Conservation (phyloP, 2,329 filamentous ascomycete species). For the Aureobasidium pullulans region DNA sequence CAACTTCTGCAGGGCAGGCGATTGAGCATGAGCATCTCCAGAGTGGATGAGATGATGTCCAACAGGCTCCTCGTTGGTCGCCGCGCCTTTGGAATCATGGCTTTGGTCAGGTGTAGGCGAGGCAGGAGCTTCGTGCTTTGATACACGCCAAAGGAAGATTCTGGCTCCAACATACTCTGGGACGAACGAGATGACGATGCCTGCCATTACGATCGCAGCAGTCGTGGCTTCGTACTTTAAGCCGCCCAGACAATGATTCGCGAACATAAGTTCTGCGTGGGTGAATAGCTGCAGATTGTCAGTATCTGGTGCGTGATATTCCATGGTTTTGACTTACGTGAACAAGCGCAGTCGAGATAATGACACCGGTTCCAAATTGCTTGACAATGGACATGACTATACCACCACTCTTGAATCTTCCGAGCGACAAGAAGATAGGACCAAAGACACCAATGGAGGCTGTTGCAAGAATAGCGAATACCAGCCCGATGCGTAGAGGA, state of each 20-base stretch:
- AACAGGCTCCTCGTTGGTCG: background rate
- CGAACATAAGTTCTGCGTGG: constrained; percentile 66
- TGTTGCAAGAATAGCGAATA: constrained; percentile 65
- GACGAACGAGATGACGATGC: constrained; percentile 64
- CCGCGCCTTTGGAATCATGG: background rate
- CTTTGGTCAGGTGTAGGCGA: background rate
- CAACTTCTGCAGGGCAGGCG: constrained; percentile 27
- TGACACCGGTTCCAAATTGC: constrained; percentile 65
- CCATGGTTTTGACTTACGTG: constrained; percentile 41
- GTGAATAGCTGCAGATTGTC: constrained; percentile 53
- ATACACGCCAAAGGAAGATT: constrained; percentile 34
- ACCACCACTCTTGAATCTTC: constrained; percentile 42
- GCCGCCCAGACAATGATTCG: constrained; percentile 59
- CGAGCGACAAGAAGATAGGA: constrained; percentile 56
- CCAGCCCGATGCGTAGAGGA: constrained; percentile 58
- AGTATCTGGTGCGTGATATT: too few species aligned
- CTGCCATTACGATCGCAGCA: constrained; percentile 65
- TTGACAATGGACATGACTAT: constrained; percentile 58
- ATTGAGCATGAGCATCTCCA: background rate
- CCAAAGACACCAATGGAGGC: constrained; percentile 61
- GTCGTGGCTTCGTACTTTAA: constrained; percentile 62
- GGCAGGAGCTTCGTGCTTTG: background rate
- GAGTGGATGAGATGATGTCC: background rate
- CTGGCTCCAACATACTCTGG: constrained; percentile 62
- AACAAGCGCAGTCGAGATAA: constrained; percentile 64